Percentiles rank a stretch among this genome's conserved stretches.
These are phyloP conservation scores for Vinca major DNA, from an alignment of 305 asterid species.

Conservation along the genomic window DNA sequence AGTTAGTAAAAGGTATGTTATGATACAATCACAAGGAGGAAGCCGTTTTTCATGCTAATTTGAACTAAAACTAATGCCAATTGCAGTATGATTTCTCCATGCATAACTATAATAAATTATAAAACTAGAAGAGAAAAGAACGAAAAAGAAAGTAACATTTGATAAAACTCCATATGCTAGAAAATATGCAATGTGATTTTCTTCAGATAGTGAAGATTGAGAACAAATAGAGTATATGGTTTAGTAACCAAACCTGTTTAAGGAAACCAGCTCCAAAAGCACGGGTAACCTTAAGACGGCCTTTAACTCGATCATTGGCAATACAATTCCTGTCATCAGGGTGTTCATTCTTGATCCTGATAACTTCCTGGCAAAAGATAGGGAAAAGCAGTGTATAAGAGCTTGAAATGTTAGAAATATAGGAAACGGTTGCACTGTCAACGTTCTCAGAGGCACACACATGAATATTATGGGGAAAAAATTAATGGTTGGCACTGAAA, in stretches of 20 bases:
- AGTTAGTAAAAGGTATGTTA: not conserved
- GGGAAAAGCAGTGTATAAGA: slow-evolving; percentile 11
- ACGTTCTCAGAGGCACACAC: not conserved
- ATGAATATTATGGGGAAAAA: too few species aligned
- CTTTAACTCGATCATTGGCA: slow-evolving; percentile 89
- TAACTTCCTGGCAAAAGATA: slow-evolving; percentile 57
- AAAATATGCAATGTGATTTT: not conserved
- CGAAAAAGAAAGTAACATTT: not conserved
- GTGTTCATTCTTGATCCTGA: slow-evolving; percentile 84
- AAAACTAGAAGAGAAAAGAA: not conserved
- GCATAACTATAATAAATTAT: not conserved
- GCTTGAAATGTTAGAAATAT: not conserved
- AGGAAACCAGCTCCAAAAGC: slow-evolving; percentile 99
- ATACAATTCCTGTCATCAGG: slow-evolving; percentile 94
- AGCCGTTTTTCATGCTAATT: not conserved
- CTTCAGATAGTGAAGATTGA: not conserved
- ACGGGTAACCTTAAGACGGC: slow-evolving; percentile 95
- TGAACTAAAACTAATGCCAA: not conserved
- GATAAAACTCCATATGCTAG: not conserved
- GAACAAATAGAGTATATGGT: not conserved
- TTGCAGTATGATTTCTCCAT: not conserved
- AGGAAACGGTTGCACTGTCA: not conserved
- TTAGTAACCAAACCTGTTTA: slow-evolving; percentile 54
- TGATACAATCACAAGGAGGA: not conserved
- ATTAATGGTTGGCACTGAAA: too few species aligned